Percentiles rank a stretch among this genome's conserved stretches.
Conservation (phyloP, 2,329 filamentous ascomycete genomes). For the Exophiala oligosperma region DNA sequence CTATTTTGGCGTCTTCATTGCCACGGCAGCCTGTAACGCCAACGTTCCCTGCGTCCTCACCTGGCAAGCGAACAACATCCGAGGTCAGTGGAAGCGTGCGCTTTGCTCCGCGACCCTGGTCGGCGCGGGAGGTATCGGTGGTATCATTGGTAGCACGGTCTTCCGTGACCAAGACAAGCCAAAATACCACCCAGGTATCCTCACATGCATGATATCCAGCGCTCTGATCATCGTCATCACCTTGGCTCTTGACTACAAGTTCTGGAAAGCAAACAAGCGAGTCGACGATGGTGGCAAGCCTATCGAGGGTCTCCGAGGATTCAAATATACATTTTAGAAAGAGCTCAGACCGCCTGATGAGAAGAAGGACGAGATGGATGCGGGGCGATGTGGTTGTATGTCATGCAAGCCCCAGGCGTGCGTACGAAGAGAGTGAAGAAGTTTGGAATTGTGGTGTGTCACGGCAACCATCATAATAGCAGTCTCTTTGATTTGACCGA, state of each 20-base stretch:
- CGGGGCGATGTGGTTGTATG: too few species aligned
- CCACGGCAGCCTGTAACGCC: conserved; percentile 73
- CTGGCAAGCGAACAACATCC: conserved; percentile 85
- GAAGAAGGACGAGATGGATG: too few species aligned
- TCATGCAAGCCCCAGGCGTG: too few species aligned
- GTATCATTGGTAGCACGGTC: conserved; percentile 72
- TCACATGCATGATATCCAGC: conserved; percentile 26
- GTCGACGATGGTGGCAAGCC: conserved; percentile 24
- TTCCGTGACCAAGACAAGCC: conserved; percentile 56
- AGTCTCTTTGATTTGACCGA: too few species aligned
- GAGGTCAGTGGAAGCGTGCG: conserved; percentile 85
- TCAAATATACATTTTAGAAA: conserved; percentile 25
- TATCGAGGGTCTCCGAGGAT: conserved; percentile 25
- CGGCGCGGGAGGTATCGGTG: conserved; percentile 63
- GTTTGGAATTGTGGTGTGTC: too few species aligned
- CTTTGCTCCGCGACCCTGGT: conserved; percentile 37
- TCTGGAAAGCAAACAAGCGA: conserved; percentile 28
- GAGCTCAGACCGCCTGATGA: too few species aligned
- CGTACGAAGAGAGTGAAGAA: too few species aligned
- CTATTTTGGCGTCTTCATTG: conserved; percentile 74
- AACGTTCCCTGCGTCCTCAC: conserved; percentile 75
- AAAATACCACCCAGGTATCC: conserved; percentile 33
- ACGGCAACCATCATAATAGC: too few species aligned
- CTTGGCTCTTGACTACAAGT: conserved; percentile 27
- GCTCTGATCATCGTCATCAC: conserved; percentile 28